phyloP scores from a whole-genome alignment of 345 rosid genomes.

The Xanthoceras sorbifolium region DNA sequence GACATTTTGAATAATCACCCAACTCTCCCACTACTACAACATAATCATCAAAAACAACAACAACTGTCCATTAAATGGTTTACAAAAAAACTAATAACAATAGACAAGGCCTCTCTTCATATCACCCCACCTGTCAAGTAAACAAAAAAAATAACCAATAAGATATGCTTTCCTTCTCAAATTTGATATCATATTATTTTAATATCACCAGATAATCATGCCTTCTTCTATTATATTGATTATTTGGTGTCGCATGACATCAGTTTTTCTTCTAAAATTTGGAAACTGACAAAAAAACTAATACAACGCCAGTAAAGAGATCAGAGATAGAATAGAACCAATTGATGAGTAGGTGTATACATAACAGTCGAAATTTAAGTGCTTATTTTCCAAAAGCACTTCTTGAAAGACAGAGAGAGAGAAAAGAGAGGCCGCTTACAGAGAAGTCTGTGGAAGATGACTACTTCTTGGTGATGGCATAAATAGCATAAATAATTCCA shows the following conservation, averaged over 20 bases:
- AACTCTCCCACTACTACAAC: background rate
- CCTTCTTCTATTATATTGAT: too few species aligned
- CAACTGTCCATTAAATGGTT: background rate
- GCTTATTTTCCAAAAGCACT: background rate
- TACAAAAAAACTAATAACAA: background rate
- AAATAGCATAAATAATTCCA: slow-evolving; percentile 79
- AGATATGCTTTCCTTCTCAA: background rate
- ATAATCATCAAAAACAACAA: background rate
- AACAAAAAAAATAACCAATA: background rate
- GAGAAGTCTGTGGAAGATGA: slow-evolving; percentile 7
- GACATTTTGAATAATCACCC: background rate
- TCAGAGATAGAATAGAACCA: too few species aligned
- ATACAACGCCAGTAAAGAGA: too few species aligned
- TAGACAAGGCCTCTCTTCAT: background rate
- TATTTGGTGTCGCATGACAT: too few species aligned
- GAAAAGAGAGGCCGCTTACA: background rate
- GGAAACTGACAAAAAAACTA: too few species aligned
- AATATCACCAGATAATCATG: too few species aligned
- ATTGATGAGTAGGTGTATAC: background rate
- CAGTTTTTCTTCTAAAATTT: too few species aligned
- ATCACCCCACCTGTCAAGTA: slow-evolving; percentile 16
- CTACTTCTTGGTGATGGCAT: slow-evolving; percentile 58
- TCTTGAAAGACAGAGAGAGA: background rate
- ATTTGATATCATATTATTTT: background rate
- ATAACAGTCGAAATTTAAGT: background rate